A percentile compares a stretch with the other conserved stretches of the same genome.
Evolutionary conservation across 2,329 filamentous ascomycete genomes (phyloP).

Genomic region (Allantophomopsis lycopodina): DNA sequence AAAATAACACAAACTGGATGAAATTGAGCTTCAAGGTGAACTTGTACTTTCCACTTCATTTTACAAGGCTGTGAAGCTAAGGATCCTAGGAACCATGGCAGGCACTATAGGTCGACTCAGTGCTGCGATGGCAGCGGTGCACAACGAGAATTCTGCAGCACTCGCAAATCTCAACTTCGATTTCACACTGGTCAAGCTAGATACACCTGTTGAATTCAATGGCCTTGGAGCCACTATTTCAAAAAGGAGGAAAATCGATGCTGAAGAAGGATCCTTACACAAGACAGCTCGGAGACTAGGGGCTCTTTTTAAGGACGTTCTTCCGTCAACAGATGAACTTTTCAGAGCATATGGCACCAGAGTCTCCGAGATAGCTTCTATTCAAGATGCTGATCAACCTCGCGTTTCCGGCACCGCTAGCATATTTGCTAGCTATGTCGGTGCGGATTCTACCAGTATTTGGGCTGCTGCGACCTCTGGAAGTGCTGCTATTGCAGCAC

Average conservation of each 20-base stretch:
- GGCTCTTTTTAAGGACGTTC: slow-evolving; percentile 21
- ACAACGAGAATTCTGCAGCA: no score
- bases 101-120: no score
- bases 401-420: slow-evolving; percentile 3
- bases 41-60: no score
- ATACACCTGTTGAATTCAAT: slow-evolving; percentile 24
- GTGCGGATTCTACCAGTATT: slow-evolving; percentile 14
- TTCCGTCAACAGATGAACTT: slow-evolving; percentile 14
- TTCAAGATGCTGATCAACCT: background rate
- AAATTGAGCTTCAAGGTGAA: no score
- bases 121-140: no score
- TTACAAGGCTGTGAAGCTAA: no score
- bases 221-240: slow-evolving; percentile 19
- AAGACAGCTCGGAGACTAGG: slow-evolving; percentile 23
- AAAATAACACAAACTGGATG: no score
- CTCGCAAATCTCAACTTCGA: slow-evolving; percentile 23
- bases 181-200: slow-evolving; percentile 24
- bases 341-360: slow-evolving; percentile 7
- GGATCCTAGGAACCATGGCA: no score
- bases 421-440: slow-evolving; percentile 11
- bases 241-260: slow-evolving; percentile 14
- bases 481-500: slow-evolving; percentile 10
- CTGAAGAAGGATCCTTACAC: slow-evolving; percentile 23
- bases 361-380: slow-evolving; percentile 6
- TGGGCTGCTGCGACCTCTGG: slow-evolving; percentile 20